Percentiles rank a stretch among this genome's conserved stretches.
phyloP scores from a whole-genome alignment of 2,329 filamentous ascomycete genomes.

The Fusarium nodosum region DNA sequence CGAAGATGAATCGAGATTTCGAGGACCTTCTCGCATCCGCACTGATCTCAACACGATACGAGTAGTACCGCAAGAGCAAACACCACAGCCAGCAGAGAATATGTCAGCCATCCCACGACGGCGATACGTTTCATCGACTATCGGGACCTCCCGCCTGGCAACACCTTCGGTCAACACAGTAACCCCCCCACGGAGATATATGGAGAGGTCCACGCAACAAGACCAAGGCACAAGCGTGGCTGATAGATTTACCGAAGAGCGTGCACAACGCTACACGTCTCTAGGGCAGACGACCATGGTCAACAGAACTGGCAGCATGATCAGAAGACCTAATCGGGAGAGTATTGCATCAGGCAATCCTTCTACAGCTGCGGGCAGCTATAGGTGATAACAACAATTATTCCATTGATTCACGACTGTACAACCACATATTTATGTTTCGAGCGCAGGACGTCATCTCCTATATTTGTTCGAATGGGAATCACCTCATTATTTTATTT shows the following conservation, averaged over 20 bases:
- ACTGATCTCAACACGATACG: conserved; percentile 66
- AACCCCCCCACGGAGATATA: conserved; percentile 61
- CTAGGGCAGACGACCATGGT: conserved; percentile 59
- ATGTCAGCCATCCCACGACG: conserved; percentile 63
- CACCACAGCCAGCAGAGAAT: conserved; percentile 35
- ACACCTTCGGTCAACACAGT: conserved; percentile 56
- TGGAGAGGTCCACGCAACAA: conserved; percentile 59
- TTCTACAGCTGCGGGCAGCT: conserved; percentile 58
- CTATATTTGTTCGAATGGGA: conserved; percentile 47
- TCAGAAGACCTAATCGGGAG: conserved; percentile 59
- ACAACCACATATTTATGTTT: conserved; percentile 46
- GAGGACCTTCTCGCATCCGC: conserved; percentile 69
- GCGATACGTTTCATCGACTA: conserved; percentile 64
- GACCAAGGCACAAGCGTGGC: conserved; percentile 54
- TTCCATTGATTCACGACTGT: conserved; percentile 48
- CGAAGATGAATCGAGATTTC: conserved; percentile 62
- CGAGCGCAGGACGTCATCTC: conserved; percentile 52
- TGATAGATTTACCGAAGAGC: conserved; percentile 48
- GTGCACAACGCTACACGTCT: conserved; percentile 58
- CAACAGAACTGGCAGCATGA: conserved; percentile 62
- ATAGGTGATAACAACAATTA: conserved; percentile 59
- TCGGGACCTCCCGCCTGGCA: conserved; percentile 62
- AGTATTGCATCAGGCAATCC: conserved; percentile 55
- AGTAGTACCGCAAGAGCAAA: conserved; percentile 48
- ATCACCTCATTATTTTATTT: conserved; percentile 26